Percentiles rank a stretch among this genome's conserved stretches.
phyloP scores from a whole-genome alignment of 768 basidiomycete species.

The Gymnopilus junonius region DNA sequence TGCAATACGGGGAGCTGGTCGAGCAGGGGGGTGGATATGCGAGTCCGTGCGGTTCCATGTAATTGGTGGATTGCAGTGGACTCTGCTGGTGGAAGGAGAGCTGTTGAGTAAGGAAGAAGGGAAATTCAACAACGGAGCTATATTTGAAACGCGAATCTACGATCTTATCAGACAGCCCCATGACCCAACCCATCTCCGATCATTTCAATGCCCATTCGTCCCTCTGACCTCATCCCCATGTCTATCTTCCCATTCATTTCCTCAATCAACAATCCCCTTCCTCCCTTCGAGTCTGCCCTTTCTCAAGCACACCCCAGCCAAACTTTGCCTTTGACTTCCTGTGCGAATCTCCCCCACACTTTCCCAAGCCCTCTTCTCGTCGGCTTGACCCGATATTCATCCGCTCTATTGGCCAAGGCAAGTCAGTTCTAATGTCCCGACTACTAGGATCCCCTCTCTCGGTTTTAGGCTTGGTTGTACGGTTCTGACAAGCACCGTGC shows the following conservation, averaged over 20 bases:
- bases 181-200: background rate
- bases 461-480: background rate
- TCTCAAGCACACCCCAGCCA: background rate
- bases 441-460: background rate
- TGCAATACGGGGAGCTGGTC: slow-evolving; percentile 22
- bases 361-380: background rate
- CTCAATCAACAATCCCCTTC: background rate
- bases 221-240: background rate
- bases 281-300: too few species aligned
- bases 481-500: background rate
- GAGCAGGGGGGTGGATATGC: slow-evolving; percentile 28
- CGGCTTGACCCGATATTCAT: background rate
- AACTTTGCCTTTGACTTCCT: background rate
- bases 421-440: background rate
- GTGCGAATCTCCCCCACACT: background rate
- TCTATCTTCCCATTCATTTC: background rate
- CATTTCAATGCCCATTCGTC: background rate
- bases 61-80: background rate
- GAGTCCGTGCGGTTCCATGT: slow-evolving; percentile 25
- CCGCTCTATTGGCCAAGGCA: background rate
- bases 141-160: slow-evolving; percentile 20
- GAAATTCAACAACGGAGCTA: slow-evolving; percentile 16
- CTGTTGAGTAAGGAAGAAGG: background rate
- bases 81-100: background rate
- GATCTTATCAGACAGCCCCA: slow-evolving; percentile 16